A percentile compares a stretch with the other conserved stretches of the same genome.
Evolutionary conservation across 169 alveolate genomes (phyloP).

Genomic region (Pseudocohnilembus persalinus): DNA sequence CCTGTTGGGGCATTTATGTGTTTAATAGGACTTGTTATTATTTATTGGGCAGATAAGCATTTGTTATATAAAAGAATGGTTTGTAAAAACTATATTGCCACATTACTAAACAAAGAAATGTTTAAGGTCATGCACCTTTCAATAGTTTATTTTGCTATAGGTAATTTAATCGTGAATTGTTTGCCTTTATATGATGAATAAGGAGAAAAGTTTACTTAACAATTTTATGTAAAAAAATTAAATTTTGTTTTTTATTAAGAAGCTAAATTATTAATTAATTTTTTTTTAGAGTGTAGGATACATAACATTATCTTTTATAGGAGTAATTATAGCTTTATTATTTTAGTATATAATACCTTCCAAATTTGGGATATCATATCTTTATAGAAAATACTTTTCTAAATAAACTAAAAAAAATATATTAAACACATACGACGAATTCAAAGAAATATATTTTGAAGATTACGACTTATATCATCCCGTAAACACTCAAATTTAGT

Average conservation of each 20-base stretch:
- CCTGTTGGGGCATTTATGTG: slow-evolving; percentile 52
- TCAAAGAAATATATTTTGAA: not conserved
- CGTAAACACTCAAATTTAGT: too few relatives aligned
- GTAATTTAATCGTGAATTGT: not conserved
- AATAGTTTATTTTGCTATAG: slow-evolving; percentile 35
- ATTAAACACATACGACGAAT: not conserved
- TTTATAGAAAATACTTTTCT: not conserved
- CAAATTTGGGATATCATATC: not conserved
- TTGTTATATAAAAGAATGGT: slow-evolving; percentile 48
- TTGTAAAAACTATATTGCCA: slow-evolving; percentile 45
- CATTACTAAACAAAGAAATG: slow-evolving; percentile 43
- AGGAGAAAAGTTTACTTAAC: not conserved
- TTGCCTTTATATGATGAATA: not conserved
- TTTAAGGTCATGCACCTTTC: slow-evolving; percentile 46
- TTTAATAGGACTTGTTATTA: slow-evolving; percentile 38
- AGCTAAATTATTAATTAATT: too few relatives aligned
- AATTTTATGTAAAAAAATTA: not conserved
- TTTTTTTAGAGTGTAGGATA: not conserved
- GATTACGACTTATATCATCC: slow-evolving; percentile 23
- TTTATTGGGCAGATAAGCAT: slow-evolving; percentile 60
- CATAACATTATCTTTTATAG: not conserved
- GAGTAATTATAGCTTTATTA: not conserved
- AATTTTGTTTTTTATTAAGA: too few relatives aligned
- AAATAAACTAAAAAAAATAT: slow-evolving; percentile 6
- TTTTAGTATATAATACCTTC: not conserved